Evolutionary conservation across 2,329 filamentous ascomycete genomes (phyloP).

Genomic region (Botrytis cinerea): DNA sequence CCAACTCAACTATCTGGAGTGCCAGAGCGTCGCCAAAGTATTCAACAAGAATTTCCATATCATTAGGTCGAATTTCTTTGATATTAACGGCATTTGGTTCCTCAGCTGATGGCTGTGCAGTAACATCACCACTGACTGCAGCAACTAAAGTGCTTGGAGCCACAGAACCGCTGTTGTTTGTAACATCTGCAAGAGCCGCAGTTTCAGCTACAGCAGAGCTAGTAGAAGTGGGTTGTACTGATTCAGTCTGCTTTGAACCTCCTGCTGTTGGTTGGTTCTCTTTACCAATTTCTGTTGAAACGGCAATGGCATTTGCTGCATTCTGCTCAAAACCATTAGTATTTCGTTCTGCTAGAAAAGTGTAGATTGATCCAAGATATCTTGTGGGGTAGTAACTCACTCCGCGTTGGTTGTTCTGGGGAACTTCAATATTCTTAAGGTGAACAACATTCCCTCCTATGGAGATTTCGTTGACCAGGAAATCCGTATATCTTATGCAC

Average conservation of each 20-base stretch:
- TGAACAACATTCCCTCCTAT: conserved; percentile 64
- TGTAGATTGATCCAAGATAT: background rate
- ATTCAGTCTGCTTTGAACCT: background rate
- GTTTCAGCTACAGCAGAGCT: background rate
- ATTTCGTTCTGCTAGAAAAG: background rate
- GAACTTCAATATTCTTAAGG: conserved; percentile 48
- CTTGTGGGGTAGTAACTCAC: background rate
- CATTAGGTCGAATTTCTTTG: conserved; percentile 47
- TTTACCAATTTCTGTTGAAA: conserved; percentile 1
- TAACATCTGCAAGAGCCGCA: background rate
- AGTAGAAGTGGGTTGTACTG: background rate
- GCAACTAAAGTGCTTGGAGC: background rate
- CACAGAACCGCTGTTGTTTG: background rate
- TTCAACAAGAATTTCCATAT: conserved; percentile 46
- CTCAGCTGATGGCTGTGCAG: background rate
- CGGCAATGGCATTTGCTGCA: background rate
- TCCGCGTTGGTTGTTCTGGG: conserved; percentile 18
- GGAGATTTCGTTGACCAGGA: conserved; percentile 71
- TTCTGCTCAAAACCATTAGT: conserved; percentile 10
- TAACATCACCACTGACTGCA: background rate
- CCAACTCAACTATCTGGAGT: conserved; percentile 54
- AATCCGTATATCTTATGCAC: conserved; percentile 65
- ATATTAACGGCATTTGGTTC: background rate
- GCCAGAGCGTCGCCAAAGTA: conserved; percentile 55
- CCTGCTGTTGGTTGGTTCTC: conserved; percentile 16